These are phyloP conservation scores for Cadophora malorum DNA, from an alignment of 2,329 filamentous ascomycete genomes.

Conservation along the genomic window DNA sequence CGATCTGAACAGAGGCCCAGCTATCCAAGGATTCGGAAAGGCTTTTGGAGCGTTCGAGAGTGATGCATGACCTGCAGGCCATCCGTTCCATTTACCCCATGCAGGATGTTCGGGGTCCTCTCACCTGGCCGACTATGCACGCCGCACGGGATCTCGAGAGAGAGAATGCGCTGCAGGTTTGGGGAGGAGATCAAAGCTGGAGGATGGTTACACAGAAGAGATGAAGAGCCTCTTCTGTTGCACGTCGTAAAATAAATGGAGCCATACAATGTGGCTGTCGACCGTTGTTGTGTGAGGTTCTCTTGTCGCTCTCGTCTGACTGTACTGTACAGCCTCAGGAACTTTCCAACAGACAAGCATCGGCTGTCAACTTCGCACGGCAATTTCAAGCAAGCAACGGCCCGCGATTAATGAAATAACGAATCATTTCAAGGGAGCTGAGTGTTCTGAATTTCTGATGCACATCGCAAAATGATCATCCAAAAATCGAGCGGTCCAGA, in stretches of 20 bases:
- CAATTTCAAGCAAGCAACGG: background rate
- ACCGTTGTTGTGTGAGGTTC: constrained; percentile 1
- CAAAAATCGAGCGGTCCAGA: constrained; percentile 24
- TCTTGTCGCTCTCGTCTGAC: background rate
- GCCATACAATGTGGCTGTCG: background rate
- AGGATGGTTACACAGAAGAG: constrained; percentile 3
- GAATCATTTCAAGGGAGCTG: constrained; percentile 12
- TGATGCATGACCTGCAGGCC: constrained; percentile 6
- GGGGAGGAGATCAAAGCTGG: background rate
- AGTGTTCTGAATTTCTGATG: constrained; percentile 8
- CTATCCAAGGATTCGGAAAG: constrained; percentile 10
- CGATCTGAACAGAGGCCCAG: constrained; percentile 2
- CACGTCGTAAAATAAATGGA: constrained; percentile 8
- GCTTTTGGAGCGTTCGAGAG: constrained; percentile 15
- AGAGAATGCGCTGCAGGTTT: background rate
- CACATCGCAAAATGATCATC: constrained; percentile 21
- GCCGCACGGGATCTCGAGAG: background rate
- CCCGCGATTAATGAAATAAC: background rate
- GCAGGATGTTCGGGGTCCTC: background rate
- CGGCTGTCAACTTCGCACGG: background rate
- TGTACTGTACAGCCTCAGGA: background rate
- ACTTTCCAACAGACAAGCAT: constrained; percentile 4
- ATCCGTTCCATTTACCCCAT: constrained; percentile 9
- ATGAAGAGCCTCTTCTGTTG: constrained; percentile 6
- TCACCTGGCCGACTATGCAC: background rate